Base-by-base conservation (phyloP, 768 basidiomycete species). In the Epithele typhae region DNA sequence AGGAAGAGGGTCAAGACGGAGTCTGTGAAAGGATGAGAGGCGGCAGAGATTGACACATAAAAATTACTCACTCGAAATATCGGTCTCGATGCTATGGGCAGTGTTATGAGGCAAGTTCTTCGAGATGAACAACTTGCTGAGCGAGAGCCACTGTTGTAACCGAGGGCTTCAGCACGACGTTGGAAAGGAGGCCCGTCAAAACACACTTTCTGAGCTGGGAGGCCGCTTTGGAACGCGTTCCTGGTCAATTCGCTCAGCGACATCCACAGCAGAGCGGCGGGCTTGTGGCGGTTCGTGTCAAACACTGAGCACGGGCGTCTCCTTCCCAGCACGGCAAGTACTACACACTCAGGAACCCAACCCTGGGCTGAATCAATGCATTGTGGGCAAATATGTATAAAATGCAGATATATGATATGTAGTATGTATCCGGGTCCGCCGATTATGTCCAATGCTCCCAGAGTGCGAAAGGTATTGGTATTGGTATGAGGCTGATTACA, bases 71-170 rank as follows among this genome's bases (percentile, higher is more conserved):
- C 85, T 84, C 62, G 79, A 84, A 37, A 87, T 68, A 25, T 76
- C 71, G 18, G 67, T 69, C 51, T 82, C 78, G n/a, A 76, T 62
- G 37, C 69, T 68, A 19, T 70, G 72, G 23, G 69, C 60, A 3
- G 63, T 64, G 39, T 69, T 71, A 21, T 69, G 62, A 22, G 56
- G 46, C 12, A 63, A 63, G 49, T 75, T 69, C 59, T 77, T 82
- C 22, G 75, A 71, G 15, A 85, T 66, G 59, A 78, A 75, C 43
- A 87, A 61, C 54, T 76, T 80, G 62, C 81, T 84, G 8, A 88
- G 66, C 21, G 68, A 73, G 18, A 81, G 61, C 87, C 87, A 90
- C 87, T 88, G n/a, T n/a, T n/a, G n/a, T n/a, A n/a, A n/a, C n/a
- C n/a, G 32, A 19, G 12, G 12, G 37, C 25, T 11, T n/a, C 25